phyloP scores from a whole-genome alignment of 2,329 filamentous ascomycete genomes.

The Pyricularia sp. region DNA sequence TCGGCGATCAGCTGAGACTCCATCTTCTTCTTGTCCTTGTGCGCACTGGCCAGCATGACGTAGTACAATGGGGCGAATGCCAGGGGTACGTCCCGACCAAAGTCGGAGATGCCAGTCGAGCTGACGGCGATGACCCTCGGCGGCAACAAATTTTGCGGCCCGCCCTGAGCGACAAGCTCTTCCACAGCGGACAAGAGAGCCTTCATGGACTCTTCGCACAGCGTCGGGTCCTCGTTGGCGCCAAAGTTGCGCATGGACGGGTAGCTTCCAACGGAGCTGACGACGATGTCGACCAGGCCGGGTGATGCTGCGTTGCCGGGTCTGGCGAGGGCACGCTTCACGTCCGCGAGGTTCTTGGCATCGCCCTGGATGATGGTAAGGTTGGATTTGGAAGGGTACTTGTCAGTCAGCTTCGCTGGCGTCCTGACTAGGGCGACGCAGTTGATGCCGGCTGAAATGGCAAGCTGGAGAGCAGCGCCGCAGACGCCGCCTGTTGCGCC shows the following conservation, averaged over 20 bases:
- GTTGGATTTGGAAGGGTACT: constrained; percentile 24
- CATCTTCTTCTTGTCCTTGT: constrained; percentile 35
- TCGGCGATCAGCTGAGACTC: constrained; percentile 23
- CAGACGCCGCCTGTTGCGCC: constrained; percentile 42
- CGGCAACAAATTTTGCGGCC: constrained; percentile 11
- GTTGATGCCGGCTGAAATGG: constrained; percentile 32
- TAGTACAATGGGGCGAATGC: constrained; percentile 29
- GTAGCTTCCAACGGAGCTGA: constrained; percentile 36
- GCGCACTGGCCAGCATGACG: constrained; percentile 23
- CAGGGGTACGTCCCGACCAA: constrained; percentile 28
- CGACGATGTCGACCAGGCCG: constrained; percentile 30
- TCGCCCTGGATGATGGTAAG: constrained; percentile 37
- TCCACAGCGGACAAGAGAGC: constrained; percentile 27
- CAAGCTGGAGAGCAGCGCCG: constrained; percentile 32
- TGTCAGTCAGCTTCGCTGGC: constrained; percentile 33
- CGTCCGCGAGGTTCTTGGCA: constrained; percentile 27
- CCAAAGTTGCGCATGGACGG: constrained; percentile 15
- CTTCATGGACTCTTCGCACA: constrained; percentile 34
- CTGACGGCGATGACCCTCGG: constrained; percentile 29
- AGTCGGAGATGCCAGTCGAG: constrained; percentile 29
- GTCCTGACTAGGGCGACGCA: constrained; percentile 40
- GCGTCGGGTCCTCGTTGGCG: constrained; percentile 30
- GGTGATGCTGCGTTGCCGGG: constrained; percentile 7
- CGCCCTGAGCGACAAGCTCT: constrained; percentile 18
- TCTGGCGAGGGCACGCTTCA: constrained; percentile 25